Conservation (phyloP, 2,329 filamentous ascomycete species). For the Colletotrichum orbiculare region DNA sequence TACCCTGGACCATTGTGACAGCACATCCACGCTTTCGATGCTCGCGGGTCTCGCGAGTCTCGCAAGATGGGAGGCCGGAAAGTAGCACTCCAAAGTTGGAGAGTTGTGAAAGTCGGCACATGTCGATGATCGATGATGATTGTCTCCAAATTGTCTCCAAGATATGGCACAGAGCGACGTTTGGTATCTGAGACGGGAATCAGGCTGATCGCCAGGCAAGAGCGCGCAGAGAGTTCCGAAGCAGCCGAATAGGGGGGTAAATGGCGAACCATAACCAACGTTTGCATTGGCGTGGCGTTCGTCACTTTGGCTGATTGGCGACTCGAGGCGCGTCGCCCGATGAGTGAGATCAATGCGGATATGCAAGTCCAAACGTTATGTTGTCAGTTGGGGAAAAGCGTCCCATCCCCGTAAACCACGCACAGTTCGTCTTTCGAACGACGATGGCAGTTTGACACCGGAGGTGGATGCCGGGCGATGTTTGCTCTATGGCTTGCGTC, state of each 20-base stretch:
- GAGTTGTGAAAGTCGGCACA: no score
- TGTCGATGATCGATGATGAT: background rate
- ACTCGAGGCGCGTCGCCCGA: background rate
- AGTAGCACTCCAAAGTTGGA: no score
- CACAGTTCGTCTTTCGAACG: constrained; percentile 32
- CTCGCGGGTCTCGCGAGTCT: no score
- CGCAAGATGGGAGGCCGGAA: no score
- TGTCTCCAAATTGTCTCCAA: constrained; percentile 1
- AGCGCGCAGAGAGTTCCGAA: constrained; percentile 32
- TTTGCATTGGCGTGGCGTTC: constrained; percentile 32
- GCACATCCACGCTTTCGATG: no score
- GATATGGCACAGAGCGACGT: constrained; percentile 28
- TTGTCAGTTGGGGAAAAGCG: constrained; percentile 6
- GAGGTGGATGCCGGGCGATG: constrained; percentile 14
- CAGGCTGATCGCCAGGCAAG: constrained; percentile 34
- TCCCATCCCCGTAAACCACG: constrained; percentile 10
- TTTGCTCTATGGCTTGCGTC: background rate
- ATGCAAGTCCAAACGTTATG: constrained; percentile 25
- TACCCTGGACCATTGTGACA: no score
- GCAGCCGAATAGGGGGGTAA: constrained; percentile 26
- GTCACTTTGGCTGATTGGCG: constrained; percentile 8
- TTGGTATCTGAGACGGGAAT: constrained; percentile 37
- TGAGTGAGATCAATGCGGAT: constrained; percentile 32
- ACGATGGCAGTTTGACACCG: constrained; percentile 31
- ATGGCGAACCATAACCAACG: constrained; percentile 22